phyloP scores from a whole-genome alignment of 176 grass and related monocot genomes.

The Avena sativa region DNA sequence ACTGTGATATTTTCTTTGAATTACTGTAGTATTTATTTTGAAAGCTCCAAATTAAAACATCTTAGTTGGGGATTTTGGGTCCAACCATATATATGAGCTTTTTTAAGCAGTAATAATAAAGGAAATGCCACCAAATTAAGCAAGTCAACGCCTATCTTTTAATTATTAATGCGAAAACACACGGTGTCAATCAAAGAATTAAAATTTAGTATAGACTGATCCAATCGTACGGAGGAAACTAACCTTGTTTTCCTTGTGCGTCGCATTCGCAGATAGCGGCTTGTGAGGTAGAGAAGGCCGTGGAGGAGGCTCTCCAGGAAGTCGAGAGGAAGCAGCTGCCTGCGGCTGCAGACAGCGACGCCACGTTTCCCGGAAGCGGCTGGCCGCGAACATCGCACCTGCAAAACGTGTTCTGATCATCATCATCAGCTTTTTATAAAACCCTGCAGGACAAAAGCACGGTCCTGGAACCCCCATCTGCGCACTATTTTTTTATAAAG shows the following conservation, averaged over 20 bases:
- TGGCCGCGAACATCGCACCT: slow-evolving; percentile 46
- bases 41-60: not conserved
- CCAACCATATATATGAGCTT: not conserved
- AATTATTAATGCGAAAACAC: too few species aligned
- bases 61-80: not conserved
- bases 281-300: slow-evolving; percentile 61
- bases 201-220: too few species aligned
- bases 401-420: slow-evolving; percentile 56
- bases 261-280: slow-evolving; percentile 60
- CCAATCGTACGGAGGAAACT: not conserved
- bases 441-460: not conserved
- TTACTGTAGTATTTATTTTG: not conserved
- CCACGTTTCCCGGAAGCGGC: slow-evolving; percentile 40
- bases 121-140: not conserved
- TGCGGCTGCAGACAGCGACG: not conserved
- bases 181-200: too few species aligned
- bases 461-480: not conserved
- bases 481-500: slow-evolving; percentile 7
- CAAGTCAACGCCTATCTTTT: not conserved
- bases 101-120: not conserved
- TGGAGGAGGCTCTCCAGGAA: slow-evolving; percentile 66
- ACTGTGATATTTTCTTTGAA: not conserved
- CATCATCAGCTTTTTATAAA: not conserved
- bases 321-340: slow-evolving; percentile 47
- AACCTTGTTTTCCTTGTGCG: slow-evolving; percentile 9